A percentile compares a stretch with the other conserved stretches of the same genome.
Evolutionary conservation across 1,284 basidiomycete species (phyloP).

Genomic region (Apiotrichum siamense): DNA sequence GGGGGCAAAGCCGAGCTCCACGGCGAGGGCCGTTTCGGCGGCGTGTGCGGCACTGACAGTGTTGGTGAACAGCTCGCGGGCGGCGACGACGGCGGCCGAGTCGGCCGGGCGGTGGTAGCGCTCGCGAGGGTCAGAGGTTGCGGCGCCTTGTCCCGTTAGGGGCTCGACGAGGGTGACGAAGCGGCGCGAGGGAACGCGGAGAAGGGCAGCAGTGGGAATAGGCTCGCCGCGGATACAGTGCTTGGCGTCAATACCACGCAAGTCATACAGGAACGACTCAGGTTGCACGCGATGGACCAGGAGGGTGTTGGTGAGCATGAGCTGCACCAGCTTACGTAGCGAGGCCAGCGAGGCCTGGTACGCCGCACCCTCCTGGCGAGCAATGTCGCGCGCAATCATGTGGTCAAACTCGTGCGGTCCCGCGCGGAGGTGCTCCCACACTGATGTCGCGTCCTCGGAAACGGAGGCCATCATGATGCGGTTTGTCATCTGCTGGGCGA

Average conservation of each 20-base stretch:
- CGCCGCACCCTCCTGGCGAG: background rate
- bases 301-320: conserved; percentile 18
- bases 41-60: background rate
- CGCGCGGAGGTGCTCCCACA: conserved; percentile 6
- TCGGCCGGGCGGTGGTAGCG: conserved; percentile 17
- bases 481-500: conserved; percentile 17
- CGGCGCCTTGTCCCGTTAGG: conserved; percentile 14
- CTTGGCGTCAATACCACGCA: conserved; percentile 12
- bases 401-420: conserved; percentile 14
- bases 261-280: conserved; percentile 20
- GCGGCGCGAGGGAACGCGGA: conserved; percentile 17
- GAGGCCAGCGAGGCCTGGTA: conserved; percentile 3
- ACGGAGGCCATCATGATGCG: conserved; percentile 7
- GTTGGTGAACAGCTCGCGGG: conserved; percentile 9
- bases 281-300: conserved; percentile 20
- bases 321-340: conserved; percentile 13
- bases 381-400: conserved; percentile 6
- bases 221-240: conserved; percentile 10
- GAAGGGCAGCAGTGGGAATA: conserved; percentile 8
- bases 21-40: conserved; percentile 9
- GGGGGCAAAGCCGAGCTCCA: conserved; percentile 11
- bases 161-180: conserved; percentile 19
- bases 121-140: conserved; percentile 15
- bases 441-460: background rate
- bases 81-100: conserved; percentile 3